Percentiles rank a stretch among this genome's conserved stretches.
Evolutionary conservation across 2,329 filamentous ascomycete genomes (phyloP).

Genomic region (Chrysoporthe deuterocubensis): DNA sequence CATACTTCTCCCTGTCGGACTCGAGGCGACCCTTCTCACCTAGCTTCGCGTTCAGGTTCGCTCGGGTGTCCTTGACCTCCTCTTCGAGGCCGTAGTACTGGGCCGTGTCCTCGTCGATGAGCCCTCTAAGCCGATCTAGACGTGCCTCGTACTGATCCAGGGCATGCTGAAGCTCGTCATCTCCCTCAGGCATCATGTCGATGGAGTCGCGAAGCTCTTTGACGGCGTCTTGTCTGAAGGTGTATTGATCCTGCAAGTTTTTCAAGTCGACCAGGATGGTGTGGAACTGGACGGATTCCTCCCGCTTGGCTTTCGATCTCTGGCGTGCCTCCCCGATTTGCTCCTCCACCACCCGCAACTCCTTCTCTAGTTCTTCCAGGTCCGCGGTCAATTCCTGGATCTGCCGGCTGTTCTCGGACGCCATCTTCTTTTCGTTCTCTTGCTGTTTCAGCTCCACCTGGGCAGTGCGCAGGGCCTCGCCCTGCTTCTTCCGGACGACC

Average conservation of each 20-base stretch:
- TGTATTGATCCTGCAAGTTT: constrained; percentile 75
- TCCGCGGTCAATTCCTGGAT: constrained; percentile 66
- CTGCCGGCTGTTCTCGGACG: constrained; percentile 69
- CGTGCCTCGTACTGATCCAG: constrained; percentile 79
- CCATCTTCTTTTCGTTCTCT: constrained; percentile 76
- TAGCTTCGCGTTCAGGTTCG: constrained; percentile 55
- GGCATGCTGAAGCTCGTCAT: constrained; percentile 72
- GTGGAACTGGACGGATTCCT: constrained; percentile 74
- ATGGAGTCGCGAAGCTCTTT: constrained; percentile 73
- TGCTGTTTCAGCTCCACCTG: constrained; percentile 80
- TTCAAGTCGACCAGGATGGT: constrained; percentile 75
- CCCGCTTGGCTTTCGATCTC: constrained; percentile 66
- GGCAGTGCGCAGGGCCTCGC: constrained; percentile 71
- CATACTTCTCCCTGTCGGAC: constrained; percentile 85
- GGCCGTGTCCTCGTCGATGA: constrained; percentile 64
- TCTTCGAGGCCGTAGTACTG: constrained; percentile 69
- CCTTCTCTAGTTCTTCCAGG: constrained; percentile 45
- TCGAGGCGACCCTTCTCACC: constrained; percentile 77
- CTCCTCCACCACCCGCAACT: constrained; percentile 66
- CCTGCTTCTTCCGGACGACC: constrained; percentile 79
- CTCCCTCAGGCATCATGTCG: constrained; percentile 76
- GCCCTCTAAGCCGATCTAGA: constrained; percentile 66
- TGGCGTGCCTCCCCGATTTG: constrained; percentile 50
- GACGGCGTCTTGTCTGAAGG: constrained; percentile 71
- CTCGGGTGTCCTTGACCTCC: constrained; percentile 50